Conservation (phyloP, 805 yeast genomes). For the Lipomyces japonicus region DNA sequence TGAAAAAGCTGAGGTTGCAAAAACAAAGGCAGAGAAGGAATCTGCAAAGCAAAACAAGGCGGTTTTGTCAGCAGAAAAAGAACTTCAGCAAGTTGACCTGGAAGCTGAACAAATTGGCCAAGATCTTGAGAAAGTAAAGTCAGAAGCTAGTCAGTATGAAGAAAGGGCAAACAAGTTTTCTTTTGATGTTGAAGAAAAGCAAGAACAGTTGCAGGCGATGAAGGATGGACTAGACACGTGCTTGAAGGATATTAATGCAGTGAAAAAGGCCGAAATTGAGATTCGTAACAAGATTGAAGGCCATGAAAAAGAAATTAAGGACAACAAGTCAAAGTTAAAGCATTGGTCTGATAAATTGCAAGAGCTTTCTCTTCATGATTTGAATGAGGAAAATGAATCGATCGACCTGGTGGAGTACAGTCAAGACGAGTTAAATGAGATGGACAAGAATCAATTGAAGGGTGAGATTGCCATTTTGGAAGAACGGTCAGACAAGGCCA, state of each 20-base stretch:
- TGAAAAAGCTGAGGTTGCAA: slow-evolving; percentile 52
- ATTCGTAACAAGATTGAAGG: slow-evolving; percentile 61
- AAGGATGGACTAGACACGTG: slow-evolving; percentile 44
- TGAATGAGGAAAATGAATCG: slow-evolving; percentile 31
- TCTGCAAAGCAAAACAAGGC: slow-evolving; percentile 52
- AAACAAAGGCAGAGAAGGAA: slow-evolving; percentile 63
- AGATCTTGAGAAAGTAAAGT: slow-evolving; percentile 42
- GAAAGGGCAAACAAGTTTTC: slow-evolving; percentile 26
- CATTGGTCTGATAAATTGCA: slow-evolving; percentile 39
- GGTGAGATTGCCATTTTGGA: slow-evolving; percentile 54
- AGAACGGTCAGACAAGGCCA: slow-evolving; percentile 51
- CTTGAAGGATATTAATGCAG: slow-evolving; percentile 48
- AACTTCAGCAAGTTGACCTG: slow-evolving; percentile 40
- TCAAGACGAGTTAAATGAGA: slow-evolving; percentile 48
- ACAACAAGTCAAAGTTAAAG: slow-evolving; percentile 41
- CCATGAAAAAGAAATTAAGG: slow-evolving; percentile 44
- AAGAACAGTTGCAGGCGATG: slow-evolving; percentile 34
- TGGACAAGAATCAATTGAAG: slow-evolving; percentile 50
- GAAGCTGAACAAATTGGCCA: slow-evolving; percentile 40
- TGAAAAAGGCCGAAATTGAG: slow-evolving; percentile 65
- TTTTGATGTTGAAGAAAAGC: slow-evolving; percentile 27
- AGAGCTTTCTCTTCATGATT: slow-evolving; percentile 49
- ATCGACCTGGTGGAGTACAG: slow-evolving; percentile 44
- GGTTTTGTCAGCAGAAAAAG: slow-evolving; percentile 47
- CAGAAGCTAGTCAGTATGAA: slow-evolving; percentile 27